A percentile compares a stretch with the other conserved stretches of the same genome.
phyloP scores from a whole-genome alignment of 2,329 filamentous ascomycete genomes.

The Fusarium azukiicola region DNA sequence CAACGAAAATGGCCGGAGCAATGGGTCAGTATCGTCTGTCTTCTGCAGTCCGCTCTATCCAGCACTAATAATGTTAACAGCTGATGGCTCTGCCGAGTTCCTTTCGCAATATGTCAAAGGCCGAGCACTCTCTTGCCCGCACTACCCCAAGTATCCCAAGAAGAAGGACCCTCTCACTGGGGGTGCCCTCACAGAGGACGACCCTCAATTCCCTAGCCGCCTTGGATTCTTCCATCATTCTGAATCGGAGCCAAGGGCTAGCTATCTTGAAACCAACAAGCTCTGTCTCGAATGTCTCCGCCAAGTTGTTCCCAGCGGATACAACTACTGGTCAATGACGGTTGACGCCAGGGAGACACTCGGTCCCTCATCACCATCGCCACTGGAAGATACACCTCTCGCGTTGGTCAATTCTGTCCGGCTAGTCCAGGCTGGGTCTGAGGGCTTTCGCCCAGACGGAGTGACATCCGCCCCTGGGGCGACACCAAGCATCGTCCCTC shows the following conservation, averaged over 20 bases:
- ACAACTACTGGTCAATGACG: constrained; percentile 29
- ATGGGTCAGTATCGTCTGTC: too few species aligned
- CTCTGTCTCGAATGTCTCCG: constrained; percentile 23
- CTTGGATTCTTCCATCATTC: constrained; percentile 36
- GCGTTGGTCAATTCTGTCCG: neutral
- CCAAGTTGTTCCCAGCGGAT: neutral
- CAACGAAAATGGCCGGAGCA: too few species aligned
- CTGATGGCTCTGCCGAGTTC: too few species aligned
- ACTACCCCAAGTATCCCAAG: neutral
- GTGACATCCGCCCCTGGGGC: neutral
- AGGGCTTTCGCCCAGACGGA: neutral
- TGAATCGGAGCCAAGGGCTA: neutral
- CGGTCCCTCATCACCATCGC: neutral
- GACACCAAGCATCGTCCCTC: neutral
- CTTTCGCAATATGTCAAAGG: too few species aligned
- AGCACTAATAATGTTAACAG: too few species aligned
- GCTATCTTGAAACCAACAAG: constrained; percentile 29
- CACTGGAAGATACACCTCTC: neutral
- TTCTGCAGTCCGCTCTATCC: too few species aligned
- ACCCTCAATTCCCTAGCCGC: constrained; percentile 23
- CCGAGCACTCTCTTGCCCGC: neutral
- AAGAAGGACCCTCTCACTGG: neutral
- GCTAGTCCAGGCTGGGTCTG: neutral
- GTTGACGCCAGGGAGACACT: neutral
- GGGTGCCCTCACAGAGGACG: neutral